Evolutionary conservation across 2,329 filamentous ascomycete species (phyloP).

Genomic region (Apiospora pterosperma): DNA sequence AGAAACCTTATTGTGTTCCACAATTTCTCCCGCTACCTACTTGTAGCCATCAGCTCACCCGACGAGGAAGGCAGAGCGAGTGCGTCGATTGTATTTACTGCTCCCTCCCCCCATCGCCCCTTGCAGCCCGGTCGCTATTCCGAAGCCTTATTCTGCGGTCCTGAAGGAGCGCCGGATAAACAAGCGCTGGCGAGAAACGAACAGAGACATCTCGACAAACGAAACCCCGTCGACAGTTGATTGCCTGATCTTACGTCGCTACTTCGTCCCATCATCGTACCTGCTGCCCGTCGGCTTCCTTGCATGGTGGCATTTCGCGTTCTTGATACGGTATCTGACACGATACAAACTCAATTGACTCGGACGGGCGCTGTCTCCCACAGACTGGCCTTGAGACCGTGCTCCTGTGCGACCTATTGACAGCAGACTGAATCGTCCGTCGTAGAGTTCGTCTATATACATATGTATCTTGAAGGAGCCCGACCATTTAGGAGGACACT

Average conservation of each 20-base stretch:
- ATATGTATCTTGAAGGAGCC: slow-evolving; percentile 1
- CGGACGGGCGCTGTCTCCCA: background rate
- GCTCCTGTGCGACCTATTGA: background rate
- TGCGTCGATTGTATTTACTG: background rate
- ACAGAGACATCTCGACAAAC: background rate
- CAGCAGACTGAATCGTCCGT: background rate
- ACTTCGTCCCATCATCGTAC: background rate
- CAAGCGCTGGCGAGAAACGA: background rate
- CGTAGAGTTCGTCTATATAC: background rate
- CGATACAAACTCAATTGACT: slow-evolving; percentile 6
- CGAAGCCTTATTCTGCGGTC: background rate
- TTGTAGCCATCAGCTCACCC: background rate
- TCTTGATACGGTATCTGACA: slow-evolving; percentile 1
- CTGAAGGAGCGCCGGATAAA: background rate
- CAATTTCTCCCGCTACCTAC: background rate
- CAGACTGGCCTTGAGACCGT: background rate
- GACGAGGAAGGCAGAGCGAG: background rate
- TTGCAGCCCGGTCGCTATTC: background rate
- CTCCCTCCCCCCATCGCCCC: background rate
- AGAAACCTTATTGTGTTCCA: slow-evolving; percentile 2
- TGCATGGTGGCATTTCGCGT: background rate
- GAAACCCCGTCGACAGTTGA: background rate
- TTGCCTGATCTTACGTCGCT: background rate
- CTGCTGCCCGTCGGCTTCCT: background rate
- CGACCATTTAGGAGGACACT: background rate